Conservation (phyloP, 306 rosid genomes). For the Fragaria iinumae region DNA sequence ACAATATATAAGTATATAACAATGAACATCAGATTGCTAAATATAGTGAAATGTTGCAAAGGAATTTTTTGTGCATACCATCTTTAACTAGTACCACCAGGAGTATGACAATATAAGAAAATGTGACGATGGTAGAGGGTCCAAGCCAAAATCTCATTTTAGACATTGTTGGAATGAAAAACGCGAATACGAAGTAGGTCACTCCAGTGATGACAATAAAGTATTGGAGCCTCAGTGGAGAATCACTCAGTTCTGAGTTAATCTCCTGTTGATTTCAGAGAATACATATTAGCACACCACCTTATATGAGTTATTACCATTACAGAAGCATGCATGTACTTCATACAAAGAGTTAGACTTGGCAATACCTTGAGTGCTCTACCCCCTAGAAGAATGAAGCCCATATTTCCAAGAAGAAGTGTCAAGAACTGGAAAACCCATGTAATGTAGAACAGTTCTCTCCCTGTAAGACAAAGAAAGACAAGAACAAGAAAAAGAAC, state of each 20-base stretch:
- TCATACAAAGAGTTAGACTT: background rate
- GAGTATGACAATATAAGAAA: conserved; percentile 37
- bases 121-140: conserved; percentile 36
- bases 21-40: no score
- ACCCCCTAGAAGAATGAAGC: conserved; percentile 59
- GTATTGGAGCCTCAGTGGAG: conserved; percentile 56
- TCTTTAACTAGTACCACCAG: conserved; percentile 36
- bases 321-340: background rate
- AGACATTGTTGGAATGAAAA: conserved; percentile 54
- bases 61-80: conserved; percentile 30
- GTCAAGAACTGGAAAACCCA: conserved; percentile 51
- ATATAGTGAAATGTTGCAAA: background rate
- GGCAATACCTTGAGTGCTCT: conserved; percentile 49
- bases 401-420: conserved; percentile 58
- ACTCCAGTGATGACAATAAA: conserved; percentile 47
- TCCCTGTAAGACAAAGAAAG: conserved; percentile 22
- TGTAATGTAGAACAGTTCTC: conserved; percentile 42
- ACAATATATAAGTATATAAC: background rate
- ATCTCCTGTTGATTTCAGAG: conserved; percentile 37
- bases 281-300: background rate
- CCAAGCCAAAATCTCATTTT: conserved; percentile 52
- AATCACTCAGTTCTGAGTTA: conserved; percentile 40
- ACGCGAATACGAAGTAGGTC: conserved; percentile 39
- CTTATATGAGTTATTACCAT: background rate
- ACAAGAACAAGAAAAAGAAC: background rate